Evolutionary conservation across 257 asterid genomes (phyloP).

Genomic region (Vinca minor): DNA sequence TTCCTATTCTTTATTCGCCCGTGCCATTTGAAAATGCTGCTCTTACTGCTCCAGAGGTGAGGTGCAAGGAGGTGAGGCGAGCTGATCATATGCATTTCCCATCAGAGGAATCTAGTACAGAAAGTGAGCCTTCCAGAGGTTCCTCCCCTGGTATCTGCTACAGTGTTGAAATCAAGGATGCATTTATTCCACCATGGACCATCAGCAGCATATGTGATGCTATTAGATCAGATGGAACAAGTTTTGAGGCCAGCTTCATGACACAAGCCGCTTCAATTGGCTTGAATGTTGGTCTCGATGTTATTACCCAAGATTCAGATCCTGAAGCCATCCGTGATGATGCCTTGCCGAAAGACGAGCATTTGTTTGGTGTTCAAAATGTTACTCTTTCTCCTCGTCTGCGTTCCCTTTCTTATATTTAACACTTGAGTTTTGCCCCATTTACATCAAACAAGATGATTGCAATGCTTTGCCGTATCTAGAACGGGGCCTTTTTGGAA

Average conservation of each 20-base stretch:
- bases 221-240: constrained; percentile 50
- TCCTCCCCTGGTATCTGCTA: constrained; percentile 61
- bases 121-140: too few species aligned
- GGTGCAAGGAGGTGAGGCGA: too few species aligned
- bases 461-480: background rate
- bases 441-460: background rate
- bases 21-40: too few species aligned
- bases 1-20: too few species aligned
- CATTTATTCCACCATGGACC: constrained; percentile 82
- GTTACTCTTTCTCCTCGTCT: constrained; percentile 44
- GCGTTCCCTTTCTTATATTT: constrained; percentile 39
- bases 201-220: constrained; percentile 57
- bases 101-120: too few species aligned
- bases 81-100: too few species aligned
- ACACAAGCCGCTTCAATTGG: constrained; percentile 55
- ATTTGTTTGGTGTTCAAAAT: constrained; percentile 43
- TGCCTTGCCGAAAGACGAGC: constrained; percentile 19
- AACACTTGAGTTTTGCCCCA: constrained; percentile 1
- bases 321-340: constrained; percentile 26
- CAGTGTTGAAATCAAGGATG: constrained; percentile 65
- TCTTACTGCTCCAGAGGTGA: too few species aligned
- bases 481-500: background rate
- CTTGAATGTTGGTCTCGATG: constrained; percentile 66
- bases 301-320: too few species aligned
- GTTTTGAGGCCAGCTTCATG: constrained; percentile 70